These are phyloP conservation scores for Plenodomus biglobosus DNA, from an alignment of 2,329 filamentous ascomycete species.

Conservation along the genomic window DNA sequence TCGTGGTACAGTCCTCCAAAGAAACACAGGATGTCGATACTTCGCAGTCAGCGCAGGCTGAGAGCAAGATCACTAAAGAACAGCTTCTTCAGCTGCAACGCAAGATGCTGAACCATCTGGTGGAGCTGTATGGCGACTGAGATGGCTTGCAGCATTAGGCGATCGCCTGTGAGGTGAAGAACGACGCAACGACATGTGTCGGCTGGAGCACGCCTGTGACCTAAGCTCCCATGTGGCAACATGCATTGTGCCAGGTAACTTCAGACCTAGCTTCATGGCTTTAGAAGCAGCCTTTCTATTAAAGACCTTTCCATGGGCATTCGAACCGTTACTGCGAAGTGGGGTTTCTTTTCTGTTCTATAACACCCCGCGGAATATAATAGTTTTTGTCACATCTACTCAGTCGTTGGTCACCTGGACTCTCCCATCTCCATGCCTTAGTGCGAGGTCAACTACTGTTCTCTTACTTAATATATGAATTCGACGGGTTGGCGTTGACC, in stretches of 20 bases:
- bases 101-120: slow-evolving; percentile 42
- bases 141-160: not conserved
- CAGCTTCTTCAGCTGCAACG: slow-evolving; percentile 36
- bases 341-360: no score
- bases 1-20: slow-evolving; percentile 26
- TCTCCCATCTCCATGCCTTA: no score
- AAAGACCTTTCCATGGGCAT: not conserved
- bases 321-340: no score
- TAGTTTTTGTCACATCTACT: no score
- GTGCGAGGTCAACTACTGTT: no score
- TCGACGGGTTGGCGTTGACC: not conserved
- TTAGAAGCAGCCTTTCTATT: not conserved
- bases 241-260: not conserved
- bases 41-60: not conserved
- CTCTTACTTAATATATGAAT: no score
- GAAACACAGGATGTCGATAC: slow-evolving; percentile 7
- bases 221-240: not conserved
- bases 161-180: not conserved
- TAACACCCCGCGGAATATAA: no score
- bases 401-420: no score
- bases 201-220: not conserved
- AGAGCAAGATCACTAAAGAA: slow-evolving; percentile 27
- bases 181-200: no score
- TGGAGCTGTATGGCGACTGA: slow-evolving; percentile 35
- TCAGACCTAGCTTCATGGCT: not conserved